Conservation (phyloP, 1,284 basidiomycete genomes). For the Trichosporon coremiiforme region DNA sequence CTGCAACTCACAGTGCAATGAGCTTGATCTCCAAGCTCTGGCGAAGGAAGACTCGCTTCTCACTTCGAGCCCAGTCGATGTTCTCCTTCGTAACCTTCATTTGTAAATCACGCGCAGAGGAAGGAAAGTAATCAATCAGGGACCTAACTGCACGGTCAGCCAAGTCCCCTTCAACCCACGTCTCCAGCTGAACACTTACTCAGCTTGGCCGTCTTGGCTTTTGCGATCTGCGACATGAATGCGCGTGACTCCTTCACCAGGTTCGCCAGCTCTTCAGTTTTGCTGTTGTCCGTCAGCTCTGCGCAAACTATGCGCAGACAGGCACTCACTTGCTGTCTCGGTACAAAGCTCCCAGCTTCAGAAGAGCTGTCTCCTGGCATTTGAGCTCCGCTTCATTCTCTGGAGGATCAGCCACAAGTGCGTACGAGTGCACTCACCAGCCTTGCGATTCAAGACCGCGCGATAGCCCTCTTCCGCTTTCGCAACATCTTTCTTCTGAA, state of each 20-base stretch:
- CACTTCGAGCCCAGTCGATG: conserved; percentile 86
- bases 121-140: conserved; percentile 84
- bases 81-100: conserved; percentile 85
- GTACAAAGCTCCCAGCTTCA: conserved; percentile 85
- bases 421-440: conserved; percentile 36
- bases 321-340: conserved; percentile 74
- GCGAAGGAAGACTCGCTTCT: conserved; percentile 94
- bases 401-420: conserved; percentile 29
- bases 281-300: conserved; percentile 59
- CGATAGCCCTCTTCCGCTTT: conserved; percentile 49
- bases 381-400: conserved; percentile 65
- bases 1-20: conserved; percentile 68
- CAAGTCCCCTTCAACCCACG: background rate
- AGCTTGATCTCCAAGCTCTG: conserved; percentile 92
- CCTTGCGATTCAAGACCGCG: conserved; percentile 42
- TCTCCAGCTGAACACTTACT: conserved; percentile 63
- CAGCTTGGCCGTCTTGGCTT: conserved; percentile 97
- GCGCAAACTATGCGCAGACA: background rate
- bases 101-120: conserved; percentile 73
- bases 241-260: conserved; percentile 82
- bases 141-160: conserved; percentile 69
- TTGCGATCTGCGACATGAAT: conserved; percentile 93
- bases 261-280: conserved; percentile 80
- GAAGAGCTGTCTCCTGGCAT: conserved; percentile 82
- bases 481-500: conserved; percentile 42